Evolutionary conservation across 192 early-diverging fungal species (phyloP).

Genomic region (Rhizophagus clarus): DNA sequence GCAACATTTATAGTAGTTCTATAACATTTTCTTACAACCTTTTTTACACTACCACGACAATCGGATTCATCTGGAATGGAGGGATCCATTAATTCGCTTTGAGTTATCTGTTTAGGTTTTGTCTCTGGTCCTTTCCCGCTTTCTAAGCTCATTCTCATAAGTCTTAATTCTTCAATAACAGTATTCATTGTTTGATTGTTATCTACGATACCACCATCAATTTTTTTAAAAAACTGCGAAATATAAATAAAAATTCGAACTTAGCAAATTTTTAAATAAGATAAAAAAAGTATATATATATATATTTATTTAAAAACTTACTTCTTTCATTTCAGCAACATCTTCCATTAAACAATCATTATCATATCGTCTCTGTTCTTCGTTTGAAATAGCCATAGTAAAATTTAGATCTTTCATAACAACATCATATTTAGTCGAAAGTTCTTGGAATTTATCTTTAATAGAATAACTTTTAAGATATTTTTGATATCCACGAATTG

Average conservation of each 20-base stretch:
- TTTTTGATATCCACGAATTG: background rate
- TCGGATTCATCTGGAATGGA: background rate
- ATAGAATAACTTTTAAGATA: background rate
- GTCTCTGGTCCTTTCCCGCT: background rate
- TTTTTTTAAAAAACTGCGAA: background rate
- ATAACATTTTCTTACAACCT: background rate
- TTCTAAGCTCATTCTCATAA: background rate
- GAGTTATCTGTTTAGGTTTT: background rate
- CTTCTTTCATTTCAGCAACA: background rate
- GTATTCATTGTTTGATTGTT: background rate
- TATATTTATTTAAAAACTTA: background rate
- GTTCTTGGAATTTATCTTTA: background rate
- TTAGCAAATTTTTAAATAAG: background rate
- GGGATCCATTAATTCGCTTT: background rate
- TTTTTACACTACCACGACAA: background rate
- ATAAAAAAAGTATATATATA: background rate
- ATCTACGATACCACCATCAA: background rate
- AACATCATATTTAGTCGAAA: background rate
- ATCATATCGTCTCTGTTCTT: conserved; percentile 1
- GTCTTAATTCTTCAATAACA: background rate
- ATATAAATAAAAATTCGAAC: background rate
- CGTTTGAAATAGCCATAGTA: background rate
- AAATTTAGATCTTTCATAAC: background rate
- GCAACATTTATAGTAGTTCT: background rate
- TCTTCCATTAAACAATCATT: background rate